Base-by-base conservation (phyloP, 805 yeast genomes). In the Kodamaea jinghongensis region DNA sequence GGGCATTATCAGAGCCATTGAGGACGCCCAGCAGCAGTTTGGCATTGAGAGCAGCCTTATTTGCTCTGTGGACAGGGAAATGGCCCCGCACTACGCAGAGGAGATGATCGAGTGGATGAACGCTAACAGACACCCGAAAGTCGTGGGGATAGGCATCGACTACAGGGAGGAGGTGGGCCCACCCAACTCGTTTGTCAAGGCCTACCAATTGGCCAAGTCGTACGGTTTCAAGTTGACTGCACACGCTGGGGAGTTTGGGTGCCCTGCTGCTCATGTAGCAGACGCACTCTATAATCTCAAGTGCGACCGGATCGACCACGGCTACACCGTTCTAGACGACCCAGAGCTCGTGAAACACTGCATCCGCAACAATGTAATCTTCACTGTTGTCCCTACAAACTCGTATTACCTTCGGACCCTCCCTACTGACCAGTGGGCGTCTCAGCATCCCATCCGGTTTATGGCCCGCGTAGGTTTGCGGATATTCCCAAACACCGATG, bases 401-500 rank as follows among this genome's bases (percentile, higher is more conserved):
- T 56, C 62, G n/a, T 58, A 58, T 43, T 58, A 57, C 31, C 34
- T 58, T 32, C 44, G 62, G 30, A 49, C 53, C 6, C 44, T 56
- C 8, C 42, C 46, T 11, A 55, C 52, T 12, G 54, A 49, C 4
- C 56, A 56, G 38, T 58, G 63, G 63, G 59, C 61, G 3, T 13
- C 31, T 6, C 54, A 54, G 36, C 63, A 58, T 39, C 63, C 62
- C 4, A 58, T 58, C 25, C 36, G 63, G 20, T 30, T 45, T 36
- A 58, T 58, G 63, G 50, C 55, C 13, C 39, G 44, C 42, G 40
- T 44, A 9, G 61, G 61, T 2, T 30, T 58, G 34, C 48, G 37
- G 28, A 46, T 58, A 12, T 58, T 56, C 44, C 63, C 62, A 4
- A 58, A 58, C 39, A 56, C 63, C 6, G 63, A 58, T 38, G 63